Conservation (phyloP, 2,329 filamentous ascomycete genomes). For the Claviceps fusiformis region DNA sequence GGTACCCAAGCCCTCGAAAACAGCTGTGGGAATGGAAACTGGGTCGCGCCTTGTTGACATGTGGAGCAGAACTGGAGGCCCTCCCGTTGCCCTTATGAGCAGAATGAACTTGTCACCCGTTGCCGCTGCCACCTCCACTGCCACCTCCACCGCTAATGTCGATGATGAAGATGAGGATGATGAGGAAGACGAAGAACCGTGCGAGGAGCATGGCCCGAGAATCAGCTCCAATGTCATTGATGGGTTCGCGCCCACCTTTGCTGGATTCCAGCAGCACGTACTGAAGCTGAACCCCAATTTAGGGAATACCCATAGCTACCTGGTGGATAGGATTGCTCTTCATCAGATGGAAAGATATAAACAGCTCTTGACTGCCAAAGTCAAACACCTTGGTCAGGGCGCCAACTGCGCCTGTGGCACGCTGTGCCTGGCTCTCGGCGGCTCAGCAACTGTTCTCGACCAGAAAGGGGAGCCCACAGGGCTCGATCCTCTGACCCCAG, state of each 20-base stretch:
- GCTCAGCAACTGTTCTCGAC: constrained; percentile 48
- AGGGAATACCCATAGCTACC: constrained; percentile 37
- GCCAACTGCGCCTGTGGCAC: constrained; percentile 46
- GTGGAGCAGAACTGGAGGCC: constrained; percentile 39
- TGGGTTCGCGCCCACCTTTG: constrained; percentile 55
- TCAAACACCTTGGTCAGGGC: constrained; percentile 54
- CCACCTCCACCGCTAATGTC: too few relatives aligned
- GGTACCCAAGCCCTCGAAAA: constrained; percentile 25
- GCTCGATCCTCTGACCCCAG: constrained; percentile 39
- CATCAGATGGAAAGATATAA: constrained; percentile 74
- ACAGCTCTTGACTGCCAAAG: constrained; percentile 52
- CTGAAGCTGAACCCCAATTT: constrained; percentile 61
- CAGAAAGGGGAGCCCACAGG: constrained; percentile 45
- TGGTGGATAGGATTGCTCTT: constrained; percentile 70
- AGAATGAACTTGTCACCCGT: constrained; percentile 14
- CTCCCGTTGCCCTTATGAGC: constrained; percentile 35
- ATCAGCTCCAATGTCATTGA: constrained; percentile 52
- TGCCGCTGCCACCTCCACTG: not conserved
- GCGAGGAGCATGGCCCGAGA: constrained; percentile 46
- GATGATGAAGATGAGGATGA: constrained; percentile 1
- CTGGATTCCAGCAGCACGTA: constrained; percentile 67
- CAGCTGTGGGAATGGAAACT: constrained; percentile 17
- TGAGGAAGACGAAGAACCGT: constrained; percentile 37
- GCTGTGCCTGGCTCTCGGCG: constrained; percentile 54
- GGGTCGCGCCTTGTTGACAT: constrained; percentile 34